These are phyloP conservation scores for Penicillium coprophilum DNA, from an alignment of 495 filamentous ascomycete genomes.

Conservation along the genomic window DNA sequence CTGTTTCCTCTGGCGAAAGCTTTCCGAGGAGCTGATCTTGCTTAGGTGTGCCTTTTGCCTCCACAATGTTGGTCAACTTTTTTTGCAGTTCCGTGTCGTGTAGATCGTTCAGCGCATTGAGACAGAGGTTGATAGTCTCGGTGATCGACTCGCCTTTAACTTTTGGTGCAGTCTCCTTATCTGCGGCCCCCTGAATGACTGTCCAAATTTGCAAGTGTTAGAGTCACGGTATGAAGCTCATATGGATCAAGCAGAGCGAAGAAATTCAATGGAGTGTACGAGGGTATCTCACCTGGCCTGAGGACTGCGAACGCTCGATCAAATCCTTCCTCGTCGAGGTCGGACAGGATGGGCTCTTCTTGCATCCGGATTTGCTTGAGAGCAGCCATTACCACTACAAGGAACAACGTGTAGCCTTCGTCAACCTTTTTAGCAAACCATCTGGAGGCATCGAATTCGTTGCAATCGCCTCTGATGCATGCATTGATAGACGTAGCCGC, in stretches of 20 bases:
- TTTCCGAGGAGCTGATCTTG: background rate
- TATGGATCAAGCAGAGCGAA: background rate
- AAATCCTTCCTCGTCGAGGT: slow-evolving; percentile 1
- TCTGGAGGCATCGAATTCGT: background rate
- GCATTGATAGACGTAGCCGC: slow-evolving; percentile 24
- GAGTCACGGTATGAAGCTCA: background rate
- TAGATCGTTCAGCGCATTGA: background rate
- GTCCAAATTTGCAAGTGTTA: background rate
- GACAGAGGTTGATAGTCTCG: background rate
- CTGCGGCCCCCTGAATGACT: background rate
- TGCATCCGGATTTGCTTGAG: slow-evolving; percentile 1
- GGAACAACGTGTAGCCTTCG: background rate
- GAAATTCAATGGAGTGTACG: background rate
- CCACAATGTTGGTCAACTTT: slow-evolving; percentile 2
- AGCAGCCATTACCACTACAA: background rate
- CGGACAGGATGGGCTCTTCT: background rate
- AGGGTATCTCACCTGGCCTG: background rate
- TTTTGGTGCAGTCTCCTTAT: background rate
- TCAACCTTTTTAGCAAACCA: background rate
- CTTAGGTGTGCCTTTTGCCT: background rate
- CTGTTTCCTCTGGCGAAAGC: background rate
- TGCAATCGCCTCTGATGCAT: background rate
- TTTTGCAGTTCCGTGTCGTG: background rate
- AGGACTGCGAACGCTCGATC: background rate
- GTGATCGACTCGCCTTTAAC: background rate